These are phyloP conservation scores for Penicillium sp. DNA, from an alignment of 2,329 filamentous ascomycete species.

Conservation along the genomic window DNA sequence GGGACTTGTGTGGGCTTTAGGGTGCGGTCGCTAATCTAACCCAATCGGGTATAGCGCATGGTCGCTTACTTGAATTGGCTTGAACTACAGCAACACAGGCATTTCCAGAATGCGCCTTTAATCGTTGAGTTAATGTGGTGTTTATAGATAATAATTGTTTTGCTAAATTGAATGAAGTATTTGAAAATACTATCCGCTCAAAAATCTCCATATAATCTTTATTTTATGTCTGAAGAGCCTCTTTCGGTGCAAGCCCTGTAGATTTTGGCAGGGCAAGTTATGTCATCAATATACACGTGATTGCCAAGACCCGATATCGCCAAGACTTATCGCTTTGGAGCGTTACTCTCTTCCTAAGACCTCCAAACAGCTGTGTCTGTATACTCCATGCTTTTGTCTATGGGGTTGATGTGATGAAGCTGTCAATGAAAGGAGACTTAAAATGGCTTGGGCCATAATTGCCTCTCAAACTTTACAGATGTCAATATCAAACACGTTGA, in stretches of 20 bases:
- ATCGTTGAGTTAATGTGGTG: background rate
- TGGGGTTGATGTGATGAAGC: background rate
- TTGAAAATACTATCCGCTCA: background rate
- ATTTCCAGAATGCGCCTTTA: background rate
- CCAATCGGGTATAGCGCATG: conserved; percentile 34
- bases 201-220: background rate
- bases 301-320: background rate
- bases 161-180: background rate
- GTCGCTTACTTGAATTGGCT: conserved; percentile 14
- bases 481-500: background rate
- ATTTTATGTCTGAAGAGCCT: background rate
- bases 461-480: background rate
- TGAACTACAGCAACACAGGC: background rate
- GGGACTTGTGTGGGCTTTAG: conserved; percentile 46
- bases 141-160: background rate
- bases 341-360: background rate
- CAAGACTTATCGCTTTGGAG: background rate
- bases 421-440: background rate
- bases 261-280: conserved; percentile 1
- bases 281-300: conserved; percentile 4
- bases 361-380: background rate
- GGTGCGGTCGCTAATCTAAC: conserved; percentile 48
- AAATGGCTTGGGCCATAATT: background rate
- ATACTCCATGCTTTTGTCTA: background rate
- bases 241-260: background rate